Evolutionary conservation across 768 basidiomycete genomes (phyloP), one percentile per base, ranked within the genome.

Genomic region (Leccinum rimulosum): DNA sequence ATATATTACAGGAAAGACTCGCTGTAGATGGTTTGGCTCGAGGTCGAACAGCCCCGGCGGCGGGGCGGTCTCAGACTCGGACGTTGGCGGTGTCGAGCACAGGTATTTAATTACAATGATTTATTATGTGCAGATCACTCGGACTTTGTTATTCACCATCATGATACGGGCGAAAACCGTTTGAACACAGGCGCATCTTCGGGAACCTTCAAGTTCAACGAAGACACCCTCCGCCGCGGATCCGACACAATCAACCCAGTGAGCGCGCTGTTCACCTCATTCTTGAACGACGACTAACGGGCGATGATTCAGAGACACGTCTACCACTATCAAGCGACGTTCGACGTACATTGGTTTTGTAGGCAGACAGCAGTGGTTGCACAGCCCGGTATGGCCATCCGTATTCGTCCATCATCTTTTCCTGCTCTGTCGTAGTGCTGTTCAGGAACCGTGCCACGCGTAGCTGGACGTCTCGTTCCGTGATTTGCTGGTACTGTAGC

Each of bases 371-470:
- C 47, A 87, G 73, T 3, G 81, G 77, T 14, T 73, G 63, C 19
- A 80, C 79, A 55, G 81, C 79, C 43, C 78, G 74, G 72, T 74
- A 83, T 0, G 77, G 76, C 86, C 85, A 87, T 1, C 74, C 71
- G 66, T 74, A 85, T 54, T 83, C 76, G 30, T 61, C 64, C 67
- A 79, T 64, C 76, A 82, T 80, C 64, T 61, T 78, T 55, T 86
- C 84, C 60, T 78, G 74, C 35, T 70, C 73, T 6, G 52, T 27
- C 9, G 55, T 52, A 33, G 69, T 56, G 6, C 59, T 36, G 25
- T 57, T 50, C 31, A 87, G 70, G 64, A 83, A 85, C 51, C 74
- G 73, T 22, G 83, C 84, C 9, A 79, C 74, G 2, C 84, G 78
- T n/a, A 81, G 66, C 70, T 82, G 77, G 0, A 75, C 67, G 27